Evolutionary conservation across 371 early-diverging fungal genomes (phyloP).

Genomic region (Phascolomyces articulosus): DNA sequence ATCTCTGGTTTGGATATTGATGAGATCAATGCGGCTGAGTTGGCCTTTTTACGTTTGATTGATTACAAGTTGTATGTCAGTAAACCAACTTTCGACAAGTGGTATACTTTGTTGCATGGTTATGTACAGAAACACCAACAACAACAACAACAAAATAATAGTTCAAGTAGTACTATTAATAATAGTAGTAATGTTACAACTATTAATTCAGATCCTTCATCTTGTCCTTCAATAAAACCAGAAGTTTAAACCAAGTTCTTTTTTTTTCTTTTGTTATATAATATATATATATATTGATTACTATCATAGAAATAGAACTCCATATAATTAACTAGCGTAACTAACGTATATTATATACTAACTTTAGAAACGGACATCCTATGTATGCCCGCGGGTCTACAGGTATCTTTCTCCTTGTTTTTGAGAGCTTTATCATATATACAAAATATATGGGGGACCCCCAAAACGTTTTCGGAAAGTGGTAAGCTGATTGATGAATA

Average conservation of each 20-base stretch:
- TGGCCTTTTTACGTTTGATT: constrained; percentile 67
- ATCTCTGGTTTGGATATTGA: constrained; percentile 65
- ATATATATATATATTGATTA: no score
- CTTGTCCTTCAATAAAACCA: background rate
- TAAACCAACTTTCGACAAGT: constrained; percentile 61
- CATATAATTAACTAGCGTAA: no score
- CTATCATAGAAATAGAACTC: no score
- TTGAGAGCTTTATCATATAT: no score
- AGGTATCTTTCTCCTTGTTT: no score
- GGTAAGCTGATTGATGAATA: background rate
- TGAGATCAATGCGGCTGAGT: constrained; percentile 74
- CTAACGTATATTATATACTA: no score
- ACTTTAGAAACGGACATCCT: no score
- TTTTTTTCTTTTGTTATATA: background rate
- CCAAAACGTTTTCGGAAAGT: background rate
- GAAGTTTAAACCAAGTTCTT: background rate
- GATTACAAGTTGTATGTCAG: constrained; percentile 74
- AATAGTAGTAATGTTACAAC: no score
- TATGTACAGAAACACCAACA: constrained; percentile 25
- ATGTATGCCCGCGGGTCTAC: no score
- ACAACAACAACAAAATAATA: background rate
- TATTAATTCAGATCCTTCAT: no score
- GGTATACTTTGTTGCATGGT: constrained; percentile 62
- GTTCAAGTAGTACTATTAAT: background rate
- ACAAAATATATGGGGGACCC: no score